Evolutionary conservation across 441 rosid genomes (phyloP).

Genomic region (Populus trichocarpa): DNA sequence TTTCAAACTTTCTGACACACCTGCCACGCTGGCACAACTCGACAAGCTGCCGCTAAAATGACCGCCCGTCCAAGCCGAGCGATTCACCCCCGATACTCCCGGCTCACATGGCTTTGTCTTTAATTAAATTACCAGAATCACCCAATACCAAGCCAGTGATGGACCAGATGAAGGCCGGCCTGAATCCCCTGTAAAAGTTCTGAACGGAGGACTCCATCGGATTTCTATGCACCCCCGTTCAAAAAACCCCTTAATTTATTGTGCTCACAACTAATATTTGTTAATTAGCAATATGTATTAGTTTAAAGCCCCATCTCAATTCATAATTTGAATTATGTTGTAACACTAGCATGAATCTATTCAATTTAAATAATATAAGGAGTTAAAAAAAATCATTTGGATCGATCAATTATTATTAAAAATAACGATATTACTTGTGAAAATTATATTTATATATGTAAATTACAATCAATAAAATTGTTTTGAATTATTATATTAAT

Average conservation of each 20-base stretch:
- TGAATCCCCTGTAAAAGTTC: background rate
- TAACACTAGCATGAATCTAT: too few species aligned
- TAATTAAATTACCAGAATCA: slow-evolving; percentile 14
- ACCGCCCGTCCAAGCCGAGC: slow-evolving; percentile 6
- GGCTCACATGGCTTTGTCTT: slow-evolving; percentile 20
- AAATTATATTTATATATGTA: too few species aligned
- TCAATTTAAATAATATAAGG: background rate
- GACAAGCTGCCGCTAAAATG: slow-evolving; percentile 6
- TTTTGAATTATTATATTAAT: too few species aligned
- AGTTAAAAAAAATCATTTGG: too few species aligned
- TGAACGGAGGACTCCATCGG: background rate
- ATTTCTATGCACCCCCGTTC: background rate
- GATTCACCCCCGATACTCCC: background rate
- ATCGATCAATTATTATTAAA: too few species aligned
- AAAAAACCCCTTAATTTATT: background rate
- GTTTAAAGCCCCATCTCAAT: too few species aligned
- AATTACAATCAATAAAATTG: background rate
- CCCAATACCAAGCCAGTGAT: background rate
- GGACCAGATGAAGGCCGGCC: background rate
- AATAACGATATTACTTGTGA: too few species aligned
- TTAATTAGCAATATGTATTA: background rate
- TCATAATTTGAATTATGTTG: too few species aligned
- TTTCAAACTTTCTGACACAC: slow-evolving; percentile 8
- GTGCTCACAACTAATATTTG: background rate
- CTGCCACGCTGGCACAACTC: slow-evolving; percentile 23